Evolutionary conservation across 2,329 filamentous ascomycete species (phyloP), one percentile per base, ranked within the genome.

Genomic region (Aspergillus fructus): DNA sequence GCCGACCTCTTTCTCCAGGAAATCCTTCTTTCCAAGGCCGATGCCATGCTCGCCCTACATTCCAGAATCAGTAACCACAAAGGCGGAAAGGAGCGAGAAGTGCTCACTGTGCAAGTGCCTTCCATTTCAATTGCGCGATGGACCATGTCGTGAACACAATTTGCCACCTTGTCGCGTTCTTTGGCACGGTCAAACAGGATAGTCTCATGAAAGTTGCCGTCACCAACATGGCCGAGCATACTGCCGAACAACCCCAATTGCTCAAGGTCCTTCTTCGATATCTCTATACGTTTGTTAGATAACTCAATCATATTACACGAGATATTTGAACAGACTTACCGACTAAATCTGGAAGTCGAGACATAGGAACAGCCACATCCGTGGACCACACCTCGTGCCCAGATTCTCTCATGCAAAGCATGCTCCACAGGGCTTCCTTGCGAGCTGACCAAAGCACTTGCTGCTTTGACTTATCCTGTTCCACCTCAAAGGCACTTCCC

Each of bases 121-220:
- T 96, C 93, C 92, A 97, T 96, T 62, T 93, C 90, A 23, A 97
- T 74, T 2, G 92, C 93, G 15, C 91, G 85, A 64, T 89, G 84
- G 19, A 96, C 91, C 92, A 97, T 96, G 65, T 91, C 88, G 70
- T 93, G 87, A 46, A 97, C 91, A 9, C 27, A 30, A 9, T 30
- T 30, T 8, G 8, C 9, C 62, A 90, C 91, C 54, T 81, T 83
- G 70, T 93, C 91, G 64, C 89, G 89, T 42, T 83, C 87, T 55
- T 83, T 83, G 74, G 96, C 89, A 24, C 80, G 85, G 74, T 94
- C 85, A 72, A 96, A 97, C 76, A 97, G 88, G 75, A 97, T 94
- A 70, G 89, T 90, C 71, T 93, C 88, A 72, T 97, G 93, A 78
- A 97, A 97, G 74, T 97, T 97, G 40, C 93, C 93, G 69, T 96